A percentile compares a stretch with the other conserved stretches of the same genome.
Conservation (phyloP, 2,329 filamentous ascomycete genomes). For the Myriangium duriaei region DNA sequence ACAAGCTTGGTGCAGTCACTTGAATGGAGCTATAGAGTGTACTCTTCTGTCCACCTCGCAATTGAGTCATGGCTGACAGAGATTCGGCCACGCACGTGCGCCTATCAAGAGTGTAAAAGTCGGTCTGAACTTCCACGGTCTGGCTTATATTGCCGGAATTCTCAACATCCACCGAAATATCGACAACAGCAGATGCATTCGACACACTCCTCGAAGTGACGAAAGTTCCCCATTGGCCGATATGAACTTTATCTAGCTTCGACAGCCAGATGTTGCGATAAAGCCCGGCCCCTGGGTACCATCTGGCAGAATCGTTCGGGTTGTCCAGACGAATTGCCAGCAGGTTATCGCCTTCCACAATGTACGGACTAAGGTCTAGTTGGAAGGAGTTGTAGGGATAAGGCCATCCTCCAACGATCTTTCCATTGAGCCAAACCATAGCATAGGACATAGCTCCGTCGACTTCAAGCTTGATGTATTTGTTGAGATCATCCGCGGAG, state of each 20-base stretch:
- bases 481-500: conserved; percentile 22
- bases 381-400: conserved; percentile 41
- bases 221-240: conserved; percentile 39
- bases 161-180: conserved; percentile 35
- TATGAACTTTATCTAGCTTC: conserved; percentile 34
- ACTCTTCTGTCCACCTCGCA: conserved; percentile 23
- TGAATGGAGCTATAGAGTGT: conserved; percentile 25
- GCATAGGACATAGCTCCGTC: conserved; percentile 42
- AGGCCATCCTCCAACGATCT: conserved; percentile 40
- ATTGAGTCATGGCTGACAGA: conserved; percentile 22
- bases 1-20: conserved; percentile 31
- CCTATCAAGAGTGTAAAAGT: conserved; percentile 30
- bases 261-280: conserved; percentile 45
- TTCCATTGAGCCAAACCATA: conserved; percentile 40
- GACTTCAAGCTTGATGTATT: conserved; percentile 34
- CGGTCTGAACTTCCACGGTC: conserved; percentile 29
- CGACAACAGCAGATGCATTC: conserved; percentile 30
- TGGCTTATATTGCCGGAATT: conserved; percentile 27
- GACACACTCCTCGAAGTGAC: conserved; percentile 37
- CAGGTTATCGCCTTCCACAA: conserved; percentile 24
- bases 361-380: conserved; percentile 37
- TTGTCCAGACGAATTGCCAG: conserved; percentile 43
- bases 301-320: conserved; percentile 35
- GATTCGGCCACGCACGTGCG: no score
- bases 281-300: conserved; percentile 43